phyloP scores from a whole-genome alignment of 176 grass and related monocot species.

The Aegilops bicornis region DNA sequence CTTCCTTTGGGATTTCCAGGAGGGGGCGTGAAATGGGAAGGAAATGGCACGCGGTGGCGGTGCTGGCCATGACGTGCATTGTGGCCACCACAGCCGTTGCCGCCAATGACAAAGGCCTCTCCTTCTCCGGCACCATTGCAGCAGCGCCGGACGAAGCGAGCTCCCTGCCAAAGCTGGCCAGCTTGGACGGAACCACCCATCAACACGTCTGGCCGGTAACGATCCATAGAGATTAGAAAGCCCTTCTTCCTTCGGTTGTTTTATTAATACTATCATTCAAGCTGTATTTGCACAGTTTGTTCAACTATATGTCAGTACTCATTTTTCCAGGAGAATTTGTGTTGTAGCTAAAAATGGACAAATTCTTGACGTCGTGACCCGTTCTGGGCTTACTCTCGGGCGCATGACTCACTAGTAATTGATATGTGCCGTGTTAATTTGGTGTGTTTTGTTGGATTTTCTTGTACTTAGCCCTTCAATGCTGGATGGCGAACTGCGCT shows the following conservation, averaged over 20 bases:
- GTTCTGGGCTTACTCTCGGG: too few relatives aligned
- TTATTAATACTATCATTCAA: too few relatives aligned
- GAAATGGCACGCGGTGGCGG: not conserved
- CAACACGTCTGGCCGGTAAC: conserved; percentile 49
- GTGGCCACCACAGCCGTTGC: not conserved
- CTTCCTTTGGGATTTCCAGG: not conserved
- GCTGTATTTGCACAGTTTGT: not conserved
- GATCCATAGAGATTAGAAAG: not conserved
- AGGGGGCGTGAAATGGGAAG: not conserved
- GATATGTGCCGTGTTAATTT: not conserved
- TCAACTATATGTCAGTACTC: not conserved
- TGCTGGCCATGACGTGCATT: not conserved
- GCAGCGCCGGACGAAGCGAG: not conserved
- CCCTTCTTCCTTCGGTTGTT: not conserved
- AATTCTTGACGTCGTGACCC: too few relatives aligned
- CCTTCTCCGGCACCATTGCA: not conserved
- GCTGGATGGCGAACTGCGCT: conserved; percentile 45
- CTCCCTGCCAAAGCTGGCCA: not conserved
- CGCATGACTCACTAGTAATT: too few relatives aligned
- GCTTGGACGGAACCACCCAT: not conserved
- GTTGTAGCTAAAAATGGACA: not conserved
- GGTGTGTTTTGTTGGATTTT: not conserved
- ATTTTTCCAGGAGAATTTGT: not conserved
- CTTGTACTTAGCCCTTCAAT: conserved; percentile 32
- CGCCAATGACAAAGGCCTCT: not conserved